Evolutionary conservation across 169 alveolate species (phyloP), one percentile per base, ranked within the genome.

Genomic region (Babesia bovis): DNA sequence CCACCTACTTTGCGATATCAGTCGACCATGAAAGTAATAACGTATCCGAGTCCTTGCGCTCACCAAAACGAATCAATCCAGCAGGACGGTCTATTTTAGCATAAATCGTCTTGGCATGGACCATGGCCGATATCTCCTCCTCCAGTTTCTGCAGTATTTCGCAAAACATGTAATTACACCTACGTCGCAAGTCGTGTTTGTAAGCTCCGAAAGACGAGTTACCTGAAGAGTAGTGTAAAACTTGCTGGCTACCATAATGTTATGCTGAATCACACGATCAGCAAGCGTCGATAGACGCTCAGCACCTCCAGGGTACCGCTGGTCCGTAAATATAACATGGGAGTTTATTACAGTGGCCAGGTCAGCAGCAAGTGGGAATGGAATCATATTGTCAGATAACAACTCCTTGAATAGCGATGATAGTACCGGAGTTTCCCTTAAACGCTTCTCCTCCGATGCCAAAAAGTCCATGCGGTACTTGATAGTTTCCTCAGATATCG

Each of bases 251-350:
- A 89, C 77, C 56, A 71, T 84, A 13, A 89, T 65, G 68, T 89
- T 85, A 78, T 89, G 94, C 65, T 85, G 93, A 49, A 89, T 63
- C 42, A 85, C 89, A n/a, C 91, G 84, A 73, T 85, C 86, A 56
- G 66, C 57, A 41, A 89, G 76, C 38, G 63, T 15, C 25, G 58
- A 42, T 66, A 76, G 51, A 45, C 91, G 66, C 32, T 70, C 72
- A 26, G 38, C 33, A 0, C 90, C 92, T 3, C 86, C 70, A 2
- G 82, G 81, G n/a, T 41, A 41, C 40, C 12, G 12, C n/a, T 45
- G 52, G 44, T 66, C 71, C 2, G 49, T 17, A 51, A 63, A 75
- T 12, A 52, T 41, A 3, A 36, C 79, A 50, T 81, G 78, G 25
- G 67, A 38, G 36, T 65, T 72, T 45, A 72, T 47, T 44, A 61